phyloP scores from a whole-genome alignment of 306 rosid genomes.

The Boehmeria nivea region DNA sequence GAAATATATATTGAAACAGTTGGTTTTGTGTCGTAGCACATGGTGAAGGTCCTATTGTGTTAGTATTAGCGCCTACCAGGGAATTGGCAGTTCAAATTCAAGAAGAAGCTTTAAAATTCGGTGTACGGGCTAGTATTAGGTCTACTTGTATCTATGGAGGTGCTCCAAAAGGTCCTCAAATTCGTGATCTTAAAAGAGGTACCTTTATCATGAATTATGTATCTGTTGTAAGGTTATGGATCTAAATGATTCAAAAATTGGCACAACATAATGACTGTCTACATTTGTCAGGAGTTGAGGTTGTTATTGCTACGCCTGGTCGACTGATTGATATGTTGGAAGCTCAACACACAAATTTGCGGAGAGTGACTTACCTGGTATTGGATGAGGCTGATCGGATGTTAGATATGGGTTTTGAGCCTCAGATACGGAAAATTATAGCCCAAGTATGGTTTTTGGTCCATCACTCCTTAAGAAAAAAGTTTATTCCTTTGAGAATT shows the following conservation, averaged over 20 bases:
- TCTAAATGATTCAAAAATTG: not conserved
- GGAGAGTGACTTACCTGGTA: slow-evolving; percentile 89
- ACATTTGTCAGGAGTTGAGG: slow-evolving; percentile 66
- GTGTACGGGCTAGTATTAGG: slow-evolving; percentile 45
- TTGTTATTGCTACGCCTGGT: slow-evolving; percentile 96
- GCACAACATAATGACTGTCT: slow-evolving; percentile 7
- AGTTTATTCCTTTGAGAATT: no score
- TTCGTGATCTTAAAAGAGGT: slow-evolving; percentile 88
- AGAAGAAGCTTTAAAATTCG: slow-evolving; percentile 75
- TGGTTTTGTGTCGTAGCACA: slow-evolving; percentile 30
- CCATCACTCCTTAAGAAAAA: not conserved
- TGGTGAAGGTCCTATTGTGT: slow-evolving; percentile 87
- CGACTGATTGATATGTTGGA: slow-evolving; percentile 96
- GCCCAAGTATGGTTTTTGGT: slow-evolving; percentile 58
- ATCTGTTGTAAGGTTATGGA: slow-evolving; percentile 2
- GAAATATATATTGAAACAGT: not conserved
- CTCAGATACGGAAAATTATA: slow-evolving; percentile 81
- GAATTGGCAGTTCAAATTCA: slow-evolving; percentile 97
- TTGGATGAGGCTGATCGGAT: slow-evolving; percentile 97
- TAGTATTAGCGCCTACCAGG: slow-evolving; percentile 87
- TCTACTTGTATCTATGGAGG: slow-evolving; percentile 90
- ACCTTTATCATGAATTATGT: not conserved
- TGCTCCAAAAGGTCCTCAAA: slow-evolving; percentile 97
- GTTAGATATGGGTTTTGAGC: slow-evolving; percentile 99
- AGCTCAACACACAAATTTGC: slow-evolving; percentile 77